These are phyloP conservation scores for Lentinula guzmanii DNA, from an alignment of 768 basidiomycete species.

Conservation along the genomic window DNA sequence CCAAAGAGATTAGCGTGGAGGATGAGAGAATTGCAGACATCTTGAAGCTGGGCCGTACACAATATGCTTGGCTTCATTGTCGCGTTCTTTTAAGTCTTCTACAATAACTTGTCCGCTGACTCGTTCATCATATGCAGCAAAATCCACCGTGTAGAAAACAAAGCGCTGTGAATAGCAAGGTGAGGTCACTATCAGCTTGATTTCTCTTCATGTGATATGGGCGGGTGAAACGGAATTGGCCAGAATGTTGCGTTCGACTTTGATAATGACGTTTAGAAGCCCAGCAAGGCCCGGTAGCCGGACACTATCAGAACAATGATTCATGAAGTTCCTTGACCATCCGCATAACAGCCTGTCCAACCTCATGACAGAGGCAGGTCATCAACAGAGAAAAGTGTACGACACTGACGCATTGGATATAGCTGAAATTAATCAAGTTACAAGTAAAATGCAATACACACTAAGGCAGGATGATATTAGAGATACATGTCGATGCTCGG, in stretches of 20 bases:
- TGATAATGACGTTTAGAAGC: background rate
- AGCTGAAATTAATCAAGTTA: background rate
- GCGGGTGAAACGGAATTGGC: background rate
- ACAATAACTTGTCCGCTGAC: background rate
- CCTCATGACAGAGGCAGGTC: too few species aligned
- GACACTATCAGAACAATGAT: background rate
- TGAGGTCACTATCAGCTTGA: background rate
- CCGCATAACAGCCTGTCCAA: background rate
- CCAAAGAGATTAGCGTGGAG: background rate
- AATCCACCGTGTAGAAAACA: background rate
- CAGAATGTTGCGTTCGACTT: background rate
- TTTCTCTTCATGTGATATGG: background rate
- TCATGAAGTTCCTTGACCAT: too few species aligned
- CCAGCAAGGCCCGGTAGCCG: background rate
- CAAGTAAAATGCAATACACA: background rate
- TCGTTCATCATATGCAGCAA: background rate
- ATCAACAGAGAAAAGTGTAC: too few species aligned
- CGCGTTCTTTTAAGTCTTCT: background rate
- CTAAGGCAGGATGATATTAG: background rate
- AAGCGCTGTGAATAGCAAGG: background rate
- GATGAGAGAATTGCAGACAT: background rate
- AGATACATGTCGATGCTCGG: background rate
- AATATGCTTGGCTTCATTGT: slow-evolving; percentile 4
- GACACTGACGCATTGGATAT: too few species aligned
- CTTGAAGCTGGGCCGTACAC: background rate